phyloP scores from a whole-genome alignment of 495 filamentous ascomycete species.

The Tuber magnatum region DNA sequence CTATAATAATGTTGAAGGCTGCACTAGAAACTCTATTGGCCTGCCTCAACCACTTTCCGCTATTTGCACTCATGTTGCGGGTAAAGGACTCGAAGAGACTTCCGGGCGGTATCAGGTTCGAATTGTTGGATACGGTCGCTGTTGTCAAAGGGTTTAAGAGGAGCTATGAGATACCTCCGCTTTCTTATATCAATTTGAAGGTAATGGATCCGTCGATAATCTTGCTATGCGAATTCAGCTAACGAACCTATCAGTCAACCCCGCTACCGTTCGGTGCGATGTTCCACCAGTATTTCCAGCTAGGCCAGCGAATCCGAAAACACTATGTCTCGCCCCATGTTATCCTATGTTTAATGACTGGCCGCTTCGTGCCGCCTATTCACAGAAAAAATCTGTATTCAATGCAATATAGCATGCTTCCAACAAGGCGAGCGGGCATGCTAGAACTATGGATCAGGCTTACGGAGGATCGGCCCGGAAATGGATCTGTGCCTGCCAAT shows the following conservation, averaged over 20 bases:
- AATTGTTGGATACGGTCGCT: conserved; percentile 8
- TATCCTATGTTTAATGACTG: conserved; percentile 76
- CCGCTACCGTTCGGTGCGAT: conserved; percentile 83
- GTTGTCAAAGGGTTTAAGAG: not conserved
- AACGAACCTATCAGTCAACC: conserved; percentile 55
- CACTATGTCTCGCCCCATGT: conserved; percentile 89
- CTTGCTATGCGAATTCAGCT: not conserved
- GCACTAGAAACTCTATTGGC: conserved; percentile 81
- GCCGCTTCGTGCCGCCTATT: conserved; percentile 83
- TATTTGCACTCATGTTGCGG: conserved; percentile 94
- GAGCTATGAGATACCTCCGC: not conserved
- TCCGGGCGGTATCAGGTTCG: conserved; percentile 53
- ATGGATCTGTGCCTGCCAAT: not conserved
- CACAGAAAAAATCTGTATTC: conserved; percentile 91
- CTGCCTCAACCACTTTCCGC: conserved; percentile 93
- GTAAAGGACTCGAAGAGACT: conserved; percentile 86
- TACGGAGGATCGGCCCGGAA: conserved; percentile 45
- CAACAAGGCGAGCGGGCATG: conserved; percentile 68
- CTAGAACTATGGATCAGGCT: conserved; percentile 77
- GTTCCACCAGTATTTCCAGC: conserved; percentile 96
- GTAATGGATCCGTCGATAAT: not conserved
- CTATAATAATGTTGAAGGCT: conserved; percentile 87
- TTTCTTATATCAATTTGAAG: conserved; percentile 35
- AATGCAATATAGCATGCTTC: conserved; percentile 97
- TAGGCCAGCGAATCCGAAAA: conserved; percentile 81